Evolutionary conservation across 2,329 filamentous ascomycete species (phyloP), one percentile per base, ranked within the genome.

Genomic region (Albophoma yamanashiensis): DNA sequence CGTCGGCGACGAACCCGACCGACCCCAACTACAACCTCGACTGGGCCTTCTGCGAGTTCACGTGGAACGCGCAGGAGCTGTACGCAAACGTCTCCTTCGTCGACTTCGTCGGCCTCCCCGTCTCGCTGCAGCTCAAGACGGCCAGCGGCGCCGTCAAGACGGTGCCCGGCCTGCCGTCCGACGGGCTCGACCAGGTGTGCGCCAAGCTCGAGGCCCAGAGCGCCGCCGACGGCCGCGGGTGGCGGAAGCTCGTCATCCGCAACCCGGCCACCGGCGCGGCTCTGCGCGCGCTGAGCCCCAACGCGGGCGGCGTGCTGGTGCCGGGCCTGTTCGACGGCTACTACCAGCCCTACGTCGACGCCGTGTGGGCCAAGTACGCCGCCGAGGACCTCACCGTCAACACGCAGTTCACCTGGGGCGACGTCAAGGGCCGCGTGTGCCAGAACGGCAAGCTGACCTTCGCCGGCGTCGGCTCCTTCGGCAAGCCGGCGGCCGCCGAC

Each of bases 61-160:
- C 86, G 20, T 88, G 81, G 73, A 88, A 88, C 71, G 66, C 72
- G 42, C 67, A 70, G 39, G 78, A 88, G 70, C 73, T 89, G 6
- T 89, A 83, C 68, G 84, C 82, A 65, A 89, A 89, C 66, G 86
- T 92, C 66, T 84, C 80, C 63, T 87, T 88, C 69, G 89, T 92
- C 58, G 89, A 92, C 75, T 92, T 92, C 72, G 82, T 91, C 62
- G 76, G 77, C 65, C 70, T 88, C 65, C 86, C 87, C n/a, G 79
- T 88, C 58, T 79, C 82, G 1, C 77, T 87, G 63, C 69, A 73
- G 62, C 78, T 87, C 55, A 72, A 73, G 59, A 81, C 78, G 62
- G 75, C 75, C 25, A 69, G 72, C 53, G 82, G 80, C 53, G 63
- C 65, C 14, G 68, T 74, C 22, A 77, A 78, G 63, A 73, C 68